These are phyloP conservation scores for Rutstroemia sp. DNA, from an alignment of 2,329 filamentous ascomycete genomes.

Conservation along the genomic window DNA sequence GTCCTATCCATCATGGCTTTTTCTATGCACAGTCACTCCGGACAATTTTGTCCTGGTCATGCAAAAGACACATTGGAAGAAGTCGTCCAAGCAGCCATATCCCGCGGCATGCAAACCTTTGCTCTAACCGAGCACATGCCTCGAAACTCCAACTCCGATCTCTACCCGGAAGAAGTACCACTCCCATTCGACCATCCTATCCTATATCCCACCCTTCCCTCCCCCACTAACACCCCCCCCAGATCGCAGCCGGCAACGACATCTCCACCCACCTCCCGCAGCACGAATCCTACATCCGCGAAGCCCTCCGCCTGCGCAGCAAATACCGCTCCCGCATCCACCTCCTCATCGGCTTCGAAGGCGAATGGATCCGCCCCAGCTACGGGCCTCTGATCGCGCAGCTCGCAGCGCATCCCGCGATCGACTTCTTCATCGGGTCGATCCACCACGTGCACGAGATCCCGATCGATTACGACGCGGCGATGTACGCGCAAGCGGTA, in stretches of 20 bases:
- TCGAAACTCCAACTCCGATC: constrained; percentile 61
- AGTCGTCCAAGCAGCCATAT: constrained; percentile 71
- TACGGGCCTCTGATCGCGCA: constrained; percentile 49
- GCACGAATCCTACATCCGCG: constrained; percentile 65
- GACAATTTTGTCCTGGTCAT: constrained; percentile 91
- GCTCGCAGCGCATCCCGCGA: constrained; percentile 51
- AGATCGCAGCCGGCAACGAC: constrained; percentile 40
- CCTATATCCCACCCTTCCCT: not conserved
- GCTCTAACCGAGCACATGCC: constrained; percentile 95
- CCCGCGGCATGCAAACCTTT: constrained; percentile 72
- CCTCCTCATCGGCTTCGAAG: constrained; percentile 84
- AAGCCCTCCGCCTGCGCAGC: constrained; percentile 65
- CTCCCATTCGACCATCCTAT: not conserved
- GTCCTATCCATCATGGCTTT: constrained; percentile 65
- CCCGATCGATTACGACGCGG: constrained; percentile 79
- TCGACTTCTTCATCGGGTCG: constrained; percentile 91
- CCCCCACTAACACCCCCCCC: constrained; percentile 18
- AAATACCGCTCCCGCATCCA: constrained; percentile 66
- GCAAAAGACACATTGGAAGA: constrained; percentile 80
- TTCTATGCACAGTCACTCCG: constrained; percentile 96
- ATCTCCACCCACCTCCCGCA: constrained; percentile 43
- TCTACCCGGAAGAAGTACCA: constrained; percentile 83
- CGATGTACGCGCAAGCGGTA: constrained; percentile 47
- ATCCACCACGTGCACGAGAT: constrained; percentile 82
- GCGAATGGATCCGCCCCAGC: constrained; percentile 77